These are phyloP conservation scores for Aspergillus texensis DNA, from an alignment of 2,329 filamentous ascomycete species.

Conservation along the genomic window DNA sequence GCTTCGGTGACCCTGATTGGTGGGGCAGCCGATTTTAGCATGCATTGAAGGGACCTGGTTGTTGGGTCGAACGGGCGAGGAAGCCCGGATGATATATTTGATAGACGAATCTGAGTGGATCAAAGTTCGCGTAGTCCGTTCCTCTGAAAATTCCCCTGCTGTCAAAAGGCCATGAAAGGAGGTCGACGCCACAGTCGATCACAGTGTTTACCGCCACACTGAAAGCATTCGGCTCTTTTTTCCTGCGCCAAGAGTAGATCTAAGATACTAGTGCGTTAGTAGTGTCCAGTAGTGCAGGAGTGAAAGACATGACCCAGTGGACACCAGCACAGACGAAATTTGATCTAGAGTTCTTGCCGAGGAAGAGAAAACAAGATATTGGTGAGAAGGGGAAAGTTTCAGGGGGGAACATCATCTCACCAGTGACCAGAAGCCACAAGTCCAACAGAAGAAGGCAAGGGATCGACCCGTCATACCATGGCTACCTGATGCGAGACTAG, in stretches of 20 bases:
- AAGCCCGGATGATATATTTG: constrained; percentile 4
- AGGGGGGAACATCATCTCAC: no score
- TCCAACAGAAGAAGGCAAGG: not conserved
- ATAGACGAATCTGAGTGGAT: constrained; percentile 4
- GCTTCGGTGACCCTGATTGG: constrained; percentile 8
- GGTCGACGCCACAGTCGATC: constrained; percentile 8
- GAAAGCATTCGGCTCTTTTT: not conserved
- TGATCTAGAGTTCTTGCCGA: not conserved
- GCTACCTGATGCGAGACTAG: not conserved
- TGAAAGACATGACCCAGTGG: not conserved
- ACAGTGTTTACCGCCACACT: not conserved
- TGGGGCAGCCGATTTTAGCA: constrained; percentile 9
- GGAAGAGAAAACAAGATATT: not conserved
- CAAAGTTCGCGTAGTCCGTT: not conserved
- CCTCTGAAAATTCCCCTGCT: not conserved
- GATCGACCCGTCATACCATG: not conserved
- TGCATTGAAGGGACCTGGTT: constrained; percentile 23
- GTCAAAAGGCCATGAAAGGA: not conserved
- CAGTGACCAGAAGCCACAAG: no score
- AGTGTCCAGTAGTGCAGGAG: not conserved
- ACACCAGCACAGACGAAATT: not conserved
- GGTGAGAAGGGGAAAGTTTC: not conserved
- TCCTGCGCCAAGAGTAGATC: not conserved
- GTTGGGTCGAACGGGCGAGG: constrained; percentile 18
- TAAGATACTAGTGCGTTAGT: constrained; percentile 3